Evolutionary conservation across 208 protist genomes (phyloP), one percentile per base, ranked within the genome.

Genomic region (Angomonas deanei): DNA sequence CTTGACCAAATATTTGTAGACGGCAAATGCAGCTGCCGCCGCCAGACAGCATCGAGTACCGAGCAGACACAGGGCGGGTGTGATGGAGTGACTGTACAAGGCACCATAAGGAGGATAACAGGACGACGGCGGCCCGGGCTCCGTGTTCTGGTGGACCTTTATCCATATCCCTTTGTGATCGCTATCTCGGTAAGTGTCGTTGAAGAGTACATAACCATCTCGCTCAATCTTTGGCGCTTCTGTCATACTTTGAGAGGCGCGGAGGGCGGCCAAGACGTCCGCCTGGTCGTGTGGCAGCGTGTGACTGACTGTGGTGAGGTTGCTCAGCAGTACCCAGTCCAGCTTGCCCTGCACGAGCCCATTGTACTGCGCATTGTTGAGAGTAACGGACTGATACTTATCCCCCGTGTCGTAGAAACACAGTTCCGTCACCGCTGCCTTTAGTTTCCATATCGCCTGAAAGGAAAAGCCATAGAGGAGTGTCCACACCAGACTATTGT

Each of bases 271-370:
- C 2, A 62, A 62, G 48, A 15, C 3, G 2, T 5, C 2, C 4
- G 6, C 26, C 21, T 56, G 2, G 3, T 28, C 23, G 3, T 19
- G 26, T 15, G 50, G 21, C 50, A 56, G 26, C 50, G 27, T 15
- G 2, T 15, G 3, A 15, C 28, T 19, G 26, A 31, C 30, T 2
- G 26, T 24, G 3, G 48, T 38, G 34, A 86, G 49, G 62, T 91
- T 88, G 61, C 83, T 91, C n/a, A 91, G 55, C 34, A 94, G 62
- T 26, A 88, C 32, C 85, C 84, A 92, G 53, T 92, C 84, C 13
- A 90, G 42, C 68, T 94, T 92, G 3, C 88, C 88, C 10, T 65
- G 53, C 28, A 87, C 82, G 26, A 85, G 70, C 26, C 81, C 83
- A 62, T 78, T 27, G 70, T 89, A 94, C 30, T 21, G 53, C 0